A percentile compares a stretch with the other conserved stretches of the same genome.
Evolutionary conservation across 2,329 filamentous ascomycete genomes (phyloP).

Genomic region (Talaromyces sp.): DNA sequence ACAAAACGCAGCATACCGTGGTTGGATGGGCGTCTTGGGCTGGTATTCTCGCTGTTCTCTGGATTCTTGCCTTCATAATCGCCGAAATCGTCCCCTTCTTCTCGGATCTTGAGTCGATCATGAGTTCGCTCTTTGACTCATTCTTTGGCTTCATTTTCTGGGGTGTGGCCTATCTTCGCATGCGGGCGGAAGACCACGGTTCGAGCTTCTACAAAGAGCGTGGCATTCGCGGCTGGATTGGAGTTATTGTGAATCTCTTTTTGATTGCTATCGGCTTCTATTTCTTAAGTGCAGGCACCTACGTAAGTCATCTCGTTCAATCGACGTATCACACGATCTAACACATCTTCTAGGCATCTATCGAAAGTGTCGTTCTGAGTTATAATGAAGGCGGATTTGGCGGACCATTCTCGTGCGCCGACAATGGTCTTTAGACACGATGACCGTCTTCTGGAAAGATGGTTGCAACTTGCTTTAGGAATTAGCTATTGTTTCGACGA

Average conservation of each 20-base stretch:
- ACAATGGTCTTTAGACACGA: slow-evolving; percentile 33
- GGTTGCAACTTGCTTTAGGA: background rate
- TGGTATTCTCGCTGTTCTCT: slow-evolving; percentile 61
- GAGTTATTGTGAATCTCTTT: slow-evolving; percentile 60
- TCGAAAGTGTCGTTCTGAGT: slow-evolving; percentile 57
- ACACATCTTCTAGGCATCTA: slow-evolving; percentile 32
- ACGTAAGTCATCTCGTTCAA: slow-evolving; percentile 45
- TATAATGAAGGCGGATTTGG: slow-evolving; percentile 64
- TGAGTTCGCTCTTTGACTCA: slow-evolving; percentile 77
- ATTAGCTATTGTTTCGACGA: no score
- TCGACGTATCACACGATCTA: background rate
- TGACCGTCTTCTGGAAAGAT: background rate
- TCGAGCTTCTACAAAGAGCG: slow-evolving; percentile 39
- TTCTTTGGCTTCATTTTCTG: slow-evolving; percentile 83
- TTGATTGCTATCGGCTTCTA: slow-evolving; percentile 74
- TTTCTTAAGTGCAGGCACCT: slow-evolving; percentile 79
- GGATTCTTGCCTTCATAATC: slow-evolving; percentile 88
- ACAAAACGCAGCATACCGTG: slow-evolving; percentile 76
- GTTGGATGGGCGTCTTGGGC: slow-evolving; percentile 78
- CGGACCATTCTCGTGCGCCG: slow-evolving; percentile 70
- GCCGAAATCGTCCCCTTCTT: slow-evolving; percentile 94
- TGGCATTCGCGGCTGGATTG: slow-evolving; percentile 43
- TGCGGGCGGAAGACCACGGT: slow-evolving; percentile 41
- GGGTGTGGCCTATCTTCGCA: slow-evolving; percentile 46
- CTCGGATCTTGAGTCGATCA: slow-evolving; percentile 60